Conservation (phyloP, 2,329 filamentous ascomycete genomes). For the Colletotrichum musicola region DNA sequence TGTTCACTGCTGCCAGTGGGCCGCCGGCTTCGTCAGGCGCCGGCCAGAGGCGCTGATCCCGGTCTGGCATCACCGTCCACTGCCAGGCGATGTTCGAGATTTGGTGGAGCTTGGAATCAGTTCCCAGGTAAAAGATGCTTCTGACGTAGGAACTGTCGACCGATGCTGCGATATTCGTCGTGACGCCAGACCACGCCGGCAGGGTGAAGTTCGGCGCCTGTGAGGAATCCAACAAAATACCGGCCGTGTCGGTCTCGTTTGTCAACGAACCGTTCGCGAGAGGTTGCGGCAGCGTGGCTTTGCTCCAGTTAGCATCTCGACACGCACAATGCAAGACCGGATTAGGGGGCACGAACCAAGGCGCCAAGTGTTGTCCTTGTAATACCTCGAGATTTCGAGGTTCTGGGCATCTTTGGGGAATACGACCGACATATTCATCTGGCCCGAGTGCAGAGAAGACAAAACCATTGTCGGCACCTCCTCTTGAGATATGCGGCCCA, state of each 20-base stretch:
- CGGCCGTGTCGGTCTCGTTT: constrained; percentile 17
- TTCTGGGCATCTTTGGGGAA: constrained; percentile 48
- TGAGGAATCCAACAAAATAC: constrained; percentile 22
- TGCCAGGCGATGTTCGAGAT: constrained; percentile 44
- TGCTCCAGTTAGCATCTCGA: constrained; percentile 36
- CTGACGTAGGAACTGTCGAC: constrained; percentile 42
- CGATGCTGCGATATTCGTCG: constrained; percentile 31
- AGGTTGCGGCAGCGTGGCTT: constrained; percentile 50
- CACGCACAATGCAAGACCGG: neutral
- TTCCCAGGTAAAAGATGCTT: constrained; percentile 53
- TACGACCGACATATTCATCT: constrained; percentile 51
- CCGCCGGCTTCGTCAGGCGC: constrained; percentile 47
- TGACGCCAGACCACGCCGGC: constrained; percentile 11
- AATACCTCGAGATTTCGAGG: constrained; percentile 48
- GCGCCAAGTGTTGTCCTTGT: constrained; percentile 48
- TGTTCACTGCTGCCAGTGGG: constrained; percentile 47
- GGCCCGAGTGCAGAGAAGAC: constrained; percentile 44
- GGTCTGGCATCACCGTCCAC: constrained; percentile 46
- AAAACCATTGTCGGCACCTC: constrained; percentile 46
- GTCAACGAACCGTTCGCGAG: constrained; percentile 40
- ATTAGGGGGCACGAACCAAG: constrained; percentile 43
- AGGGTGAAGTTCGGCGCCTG: constrained; percentile 20
- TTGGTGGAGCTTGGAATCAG: constrained; percentile 50
- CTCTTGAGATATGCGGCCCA: constrained; percentile 49
- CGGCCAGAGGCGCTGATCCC: constrained; percentile 46